Evolutionary conservation across 495 filamentous ascomycete species (phyloP), one percentile per base, ranked within the genome.

Genomic region (Penicilliopsis zonata): DNA sequence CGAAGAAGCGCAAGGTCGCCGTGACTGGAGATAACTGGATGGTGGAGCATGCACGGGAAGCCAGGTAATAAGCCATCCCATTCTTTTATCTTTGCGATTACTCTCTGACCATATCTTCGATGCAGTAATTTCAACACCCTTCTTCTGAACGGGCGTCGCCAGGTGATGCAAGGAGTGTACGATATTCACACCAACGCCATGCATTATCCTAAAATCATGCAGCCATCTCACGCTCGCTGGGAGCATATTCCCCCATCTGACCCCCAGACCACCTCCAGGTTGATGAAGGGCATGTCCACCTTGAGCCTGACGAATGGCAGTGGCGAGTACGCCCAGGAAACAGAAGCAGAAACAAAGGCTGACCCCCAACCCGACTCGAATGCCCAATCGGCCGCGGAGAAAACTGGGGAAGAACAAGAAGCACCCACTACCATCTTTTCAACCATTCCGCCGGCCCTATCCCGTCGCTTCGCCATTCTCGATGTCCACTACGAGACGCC

Each of bases 11-110:
- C 35, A 77, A 82, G 30, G 76, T 92, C 5, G 74, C 80, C 14
- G 76, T 98, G n/a, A 98, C 86, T 17, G 84, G 88, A 36, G 73
- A 80, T n/a, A 98, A 98, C 48, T 98, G 90, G 90, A 87, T 90
- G 73, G 59, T 87, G 13, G 86, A 95, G 57, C 90, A 98, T 52
- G 86, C 86, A 13, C 74, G 81, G 14, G 82, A 86, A 46, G 82
- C 90, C 19, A 86, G 80, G 83, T 92, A 62, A 49, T 76, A 55
- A 28, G 10, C 17, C 14, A 37, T 10, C 7, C 9, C 23, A 36
- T 23, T 18, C 18, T 30, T 24, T 29, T 24, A 5, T 30, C 38
- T 42, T 31, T 16, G 10, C 24, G 36, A 12, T 31, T 19, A 12
- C 19, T 10, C 12, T 18, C 15, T 20, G 28, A 42, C 70, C 48